Conservation (phyloP, 164 flowering plant species). For the Taxillus chinensis region DNA sequence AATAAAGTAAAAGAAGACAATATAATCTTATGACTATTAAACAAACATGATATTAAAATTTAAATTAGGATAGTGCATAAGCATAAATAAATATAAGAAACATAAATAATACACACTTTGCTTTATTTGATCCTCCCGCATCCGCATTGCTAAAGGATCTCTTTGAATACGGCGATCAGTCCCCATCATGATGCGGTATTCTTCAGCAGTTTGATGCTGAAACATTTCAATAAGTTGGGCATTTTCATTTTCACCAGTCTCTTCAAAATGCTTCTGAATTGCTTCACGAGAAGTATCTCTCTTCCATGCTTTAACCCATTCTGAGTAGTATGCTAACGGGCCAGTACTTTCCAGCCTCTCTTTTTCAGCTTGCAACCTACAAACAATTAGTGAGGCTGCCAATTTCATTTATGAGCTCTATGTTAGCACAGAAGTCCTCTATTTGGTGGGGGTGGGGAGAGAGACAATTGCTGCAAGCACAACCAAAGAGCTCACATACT, state of each 20-base stretch:
- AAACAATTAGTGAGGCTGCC: background rate
- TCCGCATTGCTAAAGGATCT: slow-evolving; percentile 94
- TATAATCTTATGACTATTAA: too few species aligned
- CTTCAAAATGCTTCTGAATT: slow-evolving; percentile 87
- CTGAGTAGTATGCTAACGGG: slow-evolving; percentile 90
- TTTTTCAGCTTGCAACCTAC: slow-evolving; percentile 66
- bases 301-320: slow-evolving; percentile 95
- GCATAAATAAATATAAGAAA: slow-evolving; percentile 1
- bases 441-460: too few species aligned
- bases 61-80: background rate
- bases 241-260: slow-evolving; percentile 96
- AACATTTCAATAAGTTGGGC: slow-evolving; percentile 81
- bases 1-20: too few species aligned
- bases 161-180: slow-evolving; percentile 73
- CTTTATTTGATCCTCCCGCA: slow-evolving; percentile 92
- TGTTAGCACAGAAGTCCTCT: too few species aligned
- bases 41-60: too few species aligned
- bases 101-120: slow-evolving; percentile 36
- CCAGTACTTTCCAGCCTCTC: slow-evolving; percentile 61
- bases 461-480: too few species aligned
- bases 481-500: too few species aligned
- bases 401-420: too few species aligned
- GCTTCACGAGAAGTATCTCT: slow-evolving; percentile 90
- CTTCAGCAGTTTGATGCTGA: slow-evolving; percentile 70
- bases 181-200: slow-evolving; percentile 93